Conservation (phyloP, 1,284 basidiomycete species). For the Pterulicium gracile region DNA sequence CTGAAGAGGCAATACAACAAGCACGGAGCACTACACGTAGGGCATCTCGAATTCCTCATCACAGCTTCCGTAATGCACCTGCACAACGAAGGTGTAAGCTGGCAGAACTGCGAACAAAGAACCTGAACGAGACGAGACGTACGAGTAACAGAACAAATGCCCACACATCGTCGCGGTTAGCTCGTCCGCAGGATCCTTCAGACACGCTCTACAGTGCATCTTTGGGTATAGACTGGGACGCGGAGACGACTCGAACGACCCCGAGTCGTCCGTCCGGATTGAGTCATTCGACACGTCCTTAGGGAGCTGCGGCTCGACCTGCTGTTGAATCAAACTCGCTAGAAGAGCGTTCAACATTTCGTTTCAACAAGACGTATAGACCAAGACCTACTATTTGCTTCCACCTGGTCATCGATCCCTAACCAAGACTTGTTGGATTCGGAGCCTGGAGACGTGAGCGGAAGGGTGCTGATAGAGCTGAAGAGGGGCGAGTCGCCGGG, state of each 20-base stretch:
- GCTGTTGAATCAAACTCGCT: too few species aligned
- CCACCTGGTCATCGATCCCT: neutral
- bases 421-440: neutral
- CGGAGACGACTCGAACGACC: neutral
- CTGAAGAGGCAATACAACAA: neutral
- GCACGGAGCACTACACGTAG: neutral
- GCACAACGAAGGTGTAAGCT: neutral
- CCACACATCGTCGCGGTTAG: conserved; percentile 1
- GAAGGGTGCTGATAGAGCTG: neutral
- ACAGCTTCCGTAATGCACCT: neutral
- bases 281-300: too few species aligned
- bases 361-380: too few species aligned
- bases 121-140: neutral
- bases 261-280: too few species aligned
- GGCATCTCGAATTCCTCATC: neutral
- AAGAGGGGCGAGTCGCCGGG: too few species aligned
- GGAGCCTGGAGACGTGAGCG: neutral
- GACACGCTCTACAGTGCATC: neutral
- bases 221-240: neutral
- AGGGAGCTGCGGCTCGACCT: too few species aligned
- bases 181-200: neutral
- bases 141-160: conserved; percentile 1
- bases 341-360: neutral
- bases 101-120: neutral
- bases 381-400: neutral